These are phyloP conservation scores for Nowakowskiella sp. DNA, from an alignment of 192 early-diverging fungal genomes.

Conservation along the genomic window DNA sequence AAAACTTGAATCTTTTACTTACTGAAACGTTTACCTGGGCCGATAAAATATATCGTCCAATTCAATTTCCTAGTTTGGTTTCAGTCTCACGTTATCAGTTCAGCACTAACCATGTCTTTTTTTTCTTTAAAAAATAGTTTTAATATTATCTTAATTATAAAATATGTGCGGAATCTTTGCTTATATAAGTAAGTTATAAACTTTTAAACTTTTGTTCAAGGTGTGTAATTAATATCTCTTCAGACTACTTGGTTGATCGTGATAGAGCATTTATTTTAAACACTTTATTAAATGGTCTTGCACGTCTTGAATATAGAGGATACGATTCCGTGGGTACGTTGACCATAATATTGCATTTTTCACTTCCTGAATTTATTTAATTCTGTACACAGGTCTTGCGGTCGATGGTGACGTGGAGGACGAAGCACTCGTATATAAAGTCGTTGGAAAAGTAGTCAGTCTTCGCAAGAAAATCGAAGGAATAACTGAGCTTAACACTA, in stretches of 20 bases:
- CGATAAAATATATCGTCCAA: no score
- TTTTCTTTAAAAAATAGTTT: no score
- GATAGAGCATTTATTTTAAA: conserved; percentile 49
- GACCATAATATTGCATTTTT: not conserved
- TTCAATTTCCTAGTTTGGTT: no score
- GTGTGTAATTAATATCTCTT: conserved; percentile 22
- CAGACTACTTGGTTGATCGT: conserved; percentile 47
- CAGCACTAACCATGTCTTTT: no score
- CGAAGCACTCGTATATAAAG: conserved; percentile 35
- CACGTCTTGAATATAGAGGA: conserved; percentile 54
- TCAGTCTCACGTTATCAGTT: no score
- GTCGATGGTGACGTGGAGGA: conserved; percentile 63
- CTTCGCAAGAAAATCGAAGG: conserved; percentile 41
- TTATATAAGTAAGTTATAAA: not conserved
- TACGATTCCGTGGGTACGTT: conserved; percentile 52
- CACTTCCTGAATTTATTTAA: not conserved
- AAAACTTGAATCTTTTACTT: no score
- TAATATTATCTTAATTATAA: no score
- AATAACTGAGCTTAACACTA: conserved; percentile 51
- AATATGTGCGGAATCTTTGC: conserved; percentile 51
- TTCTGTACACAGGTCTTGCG: conserved; percentile 25
- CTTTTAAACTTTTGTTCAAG: conserved; percentile 19
- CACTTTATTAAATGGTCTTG: conserved; percentile 46
- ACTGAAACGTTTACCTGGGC: no score
- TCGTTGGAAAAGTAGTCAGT: conserved; percentile 49